phyloP scores from a whole-genome alignment of 805 yeast genomes.

The Ogataea paraovalis region DNA sequence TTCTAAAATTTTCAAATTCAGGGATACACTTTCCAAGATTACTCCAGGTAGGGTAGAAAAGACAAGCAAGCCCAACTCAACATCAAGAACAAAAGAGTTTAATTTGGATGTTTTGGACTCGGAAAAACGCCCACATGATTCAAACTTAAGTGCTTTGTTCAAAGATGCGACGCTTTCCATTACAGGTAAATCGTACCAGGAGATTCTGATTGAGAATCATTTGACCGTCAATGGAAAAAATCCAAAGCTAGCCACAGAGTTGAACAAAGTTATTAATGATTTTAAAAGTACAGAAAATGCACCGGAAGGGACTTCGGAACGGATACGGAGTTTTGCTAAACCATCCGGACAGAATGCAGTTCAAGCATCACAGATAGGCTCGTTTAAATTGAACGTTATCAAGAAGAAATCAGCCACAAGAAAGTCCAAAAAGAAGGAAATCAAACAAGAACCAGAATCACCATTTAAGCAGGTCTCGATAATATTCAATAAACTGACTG shows the following conservation, averaged over 20 bases:
- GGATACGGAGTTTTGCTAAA: not conserved
- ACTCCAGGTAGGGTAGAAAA: not conserved
- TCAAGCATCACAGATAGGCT: not conserved
- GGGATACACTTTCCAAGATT: slow-evolving; percentile 1
- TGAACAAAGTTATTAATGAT: slow-evolving; percentile 10
- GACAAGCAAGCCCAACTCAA: not conserved
- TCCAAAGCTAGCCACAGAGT: slow-evolving; percentile 14
- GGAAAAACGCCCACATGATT: not conserved
- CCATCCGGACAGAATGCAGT: too few species aligned
- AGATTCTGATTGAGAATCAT: slow-evolving; percentile 14
- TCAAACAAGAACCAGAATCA: not conserved
- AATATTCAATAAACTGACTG: not conserved
- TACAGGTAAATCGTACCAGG: slow-evolving; percentile 15
- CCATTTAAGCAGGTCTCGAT: not conserved
- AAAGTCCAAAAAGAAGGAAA: not conserved
- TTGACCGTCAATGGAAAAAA: slow-evolving; percentile 13
- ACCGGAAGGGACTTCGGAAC: not conserved
- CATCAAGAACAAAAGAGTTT: not conserved
- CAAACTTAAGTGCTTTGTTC: slow-evolving; percentile 7
- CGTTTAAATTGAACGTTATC: not conserved
- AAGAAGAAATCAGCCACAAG: not conserved
- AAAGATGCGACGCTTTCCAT: slow-evolving; percentile 14
- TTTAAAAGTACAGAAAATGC: slow-evolving; percentile 2
- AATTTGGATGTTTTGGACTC: not conserved
- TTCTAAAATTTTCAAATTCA: slow-evolving; percentile 13